Evolutionary conservation across 2,329 filamentous ascomycete genomes (phyloP).

Genomic region (Dryadomyces quercivorus): DNA sequence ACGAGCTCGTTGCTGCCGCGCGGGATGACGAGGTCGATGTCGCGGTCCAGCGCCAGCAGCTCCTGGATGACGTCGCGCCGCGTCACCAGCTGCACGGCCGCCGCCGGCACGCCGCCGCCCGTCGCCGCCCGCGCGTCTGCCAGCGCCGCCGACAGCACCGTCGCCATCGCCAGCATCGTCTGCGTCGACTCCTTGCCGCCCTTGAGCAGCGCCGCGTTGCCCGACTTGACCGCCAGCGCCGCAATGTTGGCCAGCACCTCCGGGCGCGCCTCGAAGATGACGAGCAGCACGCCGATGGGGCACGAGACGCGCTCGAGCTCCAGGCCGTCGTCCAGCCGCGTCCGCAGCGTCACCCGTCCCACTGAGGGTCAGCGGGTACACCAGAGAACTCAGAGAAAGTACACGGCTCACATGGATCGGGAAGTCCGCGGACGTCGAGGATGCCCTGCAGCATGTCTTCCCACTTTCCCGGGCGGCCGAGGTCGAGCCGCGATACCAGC

Average conservation of each 20-base stretch:
- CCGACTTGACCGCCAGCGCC: slow-evolving; percentile 89
- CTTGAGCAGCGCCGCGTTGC: slow-evolving; percentile 93
- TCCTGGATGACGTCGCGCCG: slow-evolving; percentile 83
- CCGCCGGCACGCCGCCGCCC: slow-evolving; percentile 68
- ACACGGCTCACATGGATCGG: slow-evolving; percentile 63
- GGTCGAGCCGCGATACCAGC: slow-evolving; percentile 76
- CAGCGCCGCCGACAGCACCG: slow-evolving; percentile 70
- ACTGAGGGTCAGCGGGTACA: slow-evolving; percentile 36
- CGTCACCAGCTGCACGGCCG: slow-evolving; percentile 84
- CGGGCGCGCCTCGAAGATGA: slow-evolving; percentile 95
- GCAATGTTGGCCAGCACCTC: slow-evolving; percentile 99
- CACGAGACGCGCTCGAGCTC: slow-evolving; percentile 79
- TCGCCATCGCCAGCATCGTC: slow-evolving; percentile 87
- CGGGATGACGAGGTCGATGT: slow-evolving; percentile 92
- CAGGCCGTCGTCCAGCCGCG: slow-evolving; percentile 74
- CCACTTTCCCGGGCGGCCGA: slow-evolving; percentile 80
- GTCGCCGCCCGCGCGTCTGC: slow-evolving; percentile 18
- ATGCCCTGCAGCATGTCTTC: slow-evolving; percentile 97
- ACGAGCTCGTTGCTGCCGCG: slow-evolving; percentile 85
- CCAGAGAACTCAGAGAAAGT: neutral
- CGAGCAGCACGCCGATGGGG: slow-evolving; percentile 92
- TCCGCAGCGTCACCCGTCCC: slow-evolving; percentile 72
- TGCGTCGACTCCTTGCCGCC: slow-evolving; percentile 92
- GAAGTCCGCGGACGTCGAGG: slow-evolving; percentile 68
- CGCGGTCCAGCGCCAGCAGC: slow-evolving; percentile 71